Percentiles rank a stretch among this genome's conserved stretches.
These are phyloP conservation scores for Hypoxylon fuscum DNA, from an alignment of 495 filamentous ascomycete species.

Conservation along the genomic window DNA sequence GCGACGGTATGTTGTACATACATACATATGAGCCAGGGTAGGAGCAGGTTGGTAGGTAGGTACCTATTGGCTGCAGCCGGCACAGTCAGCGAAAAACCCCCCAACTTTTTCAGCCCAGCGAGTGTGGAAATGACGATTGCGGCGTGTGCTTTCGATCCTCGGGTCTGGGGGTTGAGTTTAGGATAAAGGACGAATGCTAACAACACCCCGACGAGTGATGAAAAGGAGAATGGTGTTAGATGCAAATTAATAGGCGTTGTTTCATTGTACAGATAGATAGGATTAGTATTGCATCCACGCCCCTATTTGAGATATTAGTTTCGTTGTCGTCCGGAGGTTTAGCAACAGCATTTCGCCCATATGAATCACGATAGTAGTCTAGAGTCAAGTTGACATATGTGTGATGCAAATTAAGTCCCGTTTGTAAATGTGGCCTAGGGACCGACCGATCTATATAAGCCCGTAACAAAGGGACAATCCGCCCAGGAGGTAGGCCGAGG, in stretches of 20 bases:
- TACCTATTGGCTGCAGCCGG: neutral
- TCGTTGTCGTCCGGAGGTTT: too few species aligned
- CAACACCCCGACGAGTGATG: too few species aligned
- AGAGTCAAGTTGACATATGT: conserved; percentile 1
- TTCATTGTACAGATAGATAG: too few species aligned
- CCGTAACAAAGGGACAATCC: conserved; percentile 35
- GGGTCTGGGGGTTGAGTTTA: neutral
- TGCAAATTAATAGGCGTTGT: too few species aligned
- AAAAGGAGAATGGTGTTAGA: too few species aligned
- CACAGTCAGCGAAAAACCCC: neutral
- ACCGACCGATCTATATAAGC: conserved; percentile 40
- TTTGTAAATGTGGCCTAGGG: conserved; percentile 14
- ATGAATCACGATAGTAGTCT: too few species aligned
- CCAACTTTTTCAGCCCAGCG: neutral
- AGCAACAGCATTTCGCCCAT: too few species aligned
- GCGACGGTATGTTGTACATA: conserved; percentile 24
- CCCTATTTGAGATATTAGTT: too few species aligned
- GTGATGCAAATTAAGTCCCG: conserved; percentile 34
- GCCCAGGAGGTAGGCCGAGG: conserved; percentile 22
- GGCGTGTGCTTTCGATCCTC: conserved; percentile 9
- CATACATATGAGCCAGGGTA: neutral
- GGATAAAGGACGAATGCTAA: neutral
- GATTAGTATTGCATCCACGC: too few species aligned
- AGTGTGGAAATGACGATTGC: conserved; percentile 7
- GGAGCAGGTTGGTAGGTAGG: too few species aligned